Evolutionary conservation across 345 rosid species (phyloP).

Genomic region (Ailanthus altissimus): DNA sequence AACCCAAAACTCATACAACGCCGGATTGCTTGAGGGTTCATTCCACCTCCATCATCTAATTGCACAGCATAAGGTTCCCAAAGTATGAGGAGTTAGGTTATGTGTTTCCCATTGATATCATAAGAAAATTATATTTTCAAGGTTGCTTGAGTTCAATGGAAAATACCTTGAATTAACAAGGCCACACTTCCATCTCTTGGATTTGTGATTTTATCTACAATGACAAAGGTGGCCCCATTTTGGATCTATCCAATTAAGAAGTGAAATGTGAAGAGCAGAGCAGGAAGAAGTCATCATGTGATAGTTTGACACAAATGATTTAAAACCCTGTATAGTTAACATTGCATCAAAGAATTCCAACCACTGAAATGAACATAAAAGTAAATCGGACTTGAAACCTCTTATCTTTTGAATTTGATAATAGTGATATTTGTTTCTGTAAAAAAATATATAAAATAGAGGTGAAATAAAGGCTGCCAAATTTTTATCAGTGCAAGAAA

Average conservation of each 20-base stretch:
- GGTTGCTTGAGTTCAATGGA: slow-evolving; percentile 3
- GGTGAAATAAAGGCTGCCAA: neutral
- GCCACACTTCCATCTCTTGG: slow-evolving; percentile 78
- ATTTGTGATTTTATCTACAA: slow-evolving; percentile 72
- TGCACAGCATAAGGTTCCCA: slow-evolving; percentile 15
- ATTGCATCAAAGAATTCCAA: slow-evolving; percentile 15
- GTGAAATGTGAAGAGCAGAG: slow-evolving; percentile 33
- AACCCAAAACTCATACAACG: slow-evolving; percentile 96
- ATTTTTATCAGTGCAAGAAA: neutral
- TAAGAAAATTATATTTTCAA: neutral
- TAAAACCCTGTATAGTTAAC: slow-evolving; percentile 16
- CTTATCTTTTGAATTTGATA: neutral
- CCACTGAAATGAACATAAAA: slow-evolving; percentile 16
- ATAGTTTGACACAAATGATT: slow-evolving; percentile 8
- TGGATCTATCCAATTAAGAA: slow-evolving; percentile 66
- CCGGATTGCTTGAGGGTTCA: slow-evolving; percentile 88
- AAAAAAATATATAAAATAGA: neutral
- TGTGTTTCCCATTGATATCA: slow-evolving; percentile 20
- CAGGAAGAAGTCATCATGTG: slow-evolving; percentile 26
- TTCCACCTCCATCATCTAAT: slow-evolving; percentile 96
- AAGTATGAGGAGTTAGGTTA: slow-evolving; percentile 1
- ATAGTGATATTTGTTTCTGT: neutral
- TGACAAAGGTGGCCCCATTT: slow-evolving; percentile 97
- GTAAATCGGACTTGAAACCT: neutral
- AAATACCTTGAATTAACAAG: slow-evolving; percentile 79